Evolutionary conservation across 176 grass and related monocot genomes (phyloP).

Genomic region (Oryza punctata): DNA sequence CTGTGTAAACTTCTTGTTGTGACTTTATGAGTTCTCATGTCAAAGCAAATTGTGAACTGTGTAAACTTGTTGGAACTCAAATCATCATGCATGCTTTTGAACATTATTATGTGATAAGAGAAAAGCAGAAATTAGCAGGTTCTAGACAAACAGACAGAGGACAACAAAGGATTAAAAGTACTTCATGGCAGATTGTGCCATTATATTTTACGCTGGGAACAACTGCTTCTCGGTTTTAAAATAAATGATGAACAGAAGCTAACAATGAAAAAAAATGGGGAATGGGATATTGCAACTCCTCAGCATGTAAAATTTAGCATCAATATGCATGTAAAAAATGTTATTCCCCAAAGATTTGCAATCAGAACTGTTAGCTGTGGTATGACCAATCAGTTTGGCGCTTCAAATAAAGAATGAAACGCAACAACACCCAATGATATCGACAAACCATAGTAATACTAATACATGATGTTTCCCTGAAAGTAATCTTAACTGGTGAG

Average conservation of each 20-base stretch:
- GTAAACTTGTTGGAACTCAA: slow-evolving; percentile 27
- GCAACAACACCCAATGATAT: neutral
- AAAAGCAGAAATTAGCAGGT: neutral
- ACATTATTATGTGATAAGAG: slow-evolving; percentile 12
- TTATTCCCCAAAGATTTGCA: neutral
- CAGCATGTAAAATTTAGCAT: neutral
- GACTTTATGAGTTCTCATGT: neutral
- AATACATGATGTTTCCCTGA: neutral
- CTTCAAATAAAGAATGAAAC: neutral
- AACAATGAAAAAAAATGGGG: neutral
- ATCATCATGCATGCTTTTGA: neutral
- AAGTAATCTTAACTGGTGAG: neutral
- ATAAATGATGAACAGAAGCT: neutral
- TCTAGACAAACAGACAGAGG: slow-evolving; percentile 9
- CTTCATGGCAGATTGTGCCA: neutral
- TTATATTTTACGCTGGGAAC: neutral
- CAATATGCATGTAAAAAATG: slow-evolving; percentile 1
- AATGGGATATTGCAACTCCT: neutral
- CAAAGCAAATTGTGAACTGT: neutral
- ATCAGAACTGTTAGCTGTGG: neutral
- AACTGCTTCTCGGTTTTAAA: neutral
- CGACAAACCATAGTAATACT: neutral
- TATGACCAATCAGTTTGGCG: neutral
- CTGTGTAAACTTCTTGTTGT: slow-evolving; percentile 13
- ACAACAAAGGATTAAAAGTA: neutral